Evolutionary conservation across 1,139 yeast species (phyloP).

Genomic region (Pichia norvegensis): DNA sequence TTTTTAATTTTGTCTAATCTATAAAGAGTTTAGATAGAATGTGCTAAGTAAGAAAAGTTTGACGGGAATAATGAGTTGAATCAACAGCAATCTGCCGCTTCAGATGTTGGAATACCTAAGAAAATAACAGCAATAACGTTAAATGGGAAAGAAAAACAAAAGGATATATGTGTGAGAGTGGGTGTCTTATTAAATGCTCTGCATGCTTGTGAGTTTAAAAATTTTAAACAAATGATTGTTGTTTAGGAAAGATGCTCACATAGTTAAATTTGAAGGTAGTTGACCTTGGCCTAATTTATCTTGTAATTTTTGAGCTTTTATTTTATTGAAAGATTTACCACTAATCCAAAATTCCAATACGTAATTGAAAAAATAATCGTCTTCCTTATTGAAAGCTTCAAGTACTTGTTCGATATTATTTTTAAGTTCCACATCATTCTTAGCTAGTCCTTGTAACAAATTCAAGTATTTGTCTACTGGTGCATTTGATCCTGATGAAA

Average conservation of each 20-base stretch:
- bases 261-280: slow-evolving; percentile 11
- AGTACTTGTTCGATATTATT: slow-evolving; percentile 22
- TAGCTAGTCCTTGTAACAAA: slow-evolving; percentile 24
- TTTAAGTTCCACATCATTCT: slow-evolving; percentile 27
- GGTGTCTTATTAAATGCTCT: background rate
- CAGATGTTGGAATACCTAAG: background rate
- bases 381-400: slow-evolving; percentile 26
- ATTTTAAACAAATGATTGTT: background rate
- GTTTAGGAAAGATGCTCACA: slow-evolving; percentile 2
- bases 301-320: slow-evolving; percentile 19
- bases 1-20: background rate
- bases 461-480: slow-evolving; percentile 24
- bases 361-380: slow-evolving; percentile 26
- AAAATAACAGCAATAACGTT: background rate
- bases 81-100: background rate
- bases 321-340: slow-evolving; percentile 26
- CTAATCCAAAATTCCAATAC: slow-evolving; percentile 28
- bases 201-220: background rate
- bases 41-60: background rate
- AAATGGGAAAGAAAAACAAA: background rate
- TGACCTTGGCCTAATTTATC: slow-evolving; percentile 14
- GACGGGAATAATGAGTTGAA: no score
- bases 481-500: slow-evolving; percentile 10
- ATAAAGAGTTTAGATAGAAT: background rate
- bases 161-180: background rate